Evolutionary conservation across 805 yeast genomes (phyloP).

Genomic region (Yarrowia alimentaria): DNA sequence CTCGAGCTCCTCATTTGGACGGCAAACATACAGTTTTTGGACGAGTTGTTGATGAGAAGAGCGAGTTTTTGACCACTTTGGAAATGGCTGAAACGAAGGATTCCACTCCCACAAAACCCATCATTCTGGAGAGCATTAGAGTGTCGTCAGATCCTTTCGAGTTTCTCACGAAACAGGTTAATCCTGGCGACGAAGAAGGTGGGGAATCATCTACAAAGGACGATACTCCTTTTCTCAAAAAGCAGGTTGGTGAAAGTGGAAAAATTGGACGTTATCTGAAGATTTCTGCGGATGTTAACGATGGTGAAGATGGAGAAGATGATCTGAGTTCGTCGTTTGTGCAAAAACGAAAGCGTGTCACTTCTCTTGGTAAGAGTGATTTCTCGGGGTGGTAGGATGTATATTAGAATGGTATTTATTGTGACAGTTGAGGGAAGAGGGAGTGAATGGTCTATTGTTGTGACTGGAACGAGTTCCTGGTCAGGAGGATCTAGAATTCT

Average conservation of each 20-base stretch:
- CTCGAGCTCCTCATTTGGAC: slow-evolving; percentile 67
- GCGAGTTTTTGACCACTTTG: slow-evolving; percentile 49
- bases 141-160: slow-evolving; percentile 33
- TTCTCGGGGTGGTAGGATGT: slow-evolving; percentile 34
- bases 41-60: slow-evolving; percentile 48
- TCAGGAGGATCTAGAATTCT: too few relatives aligned
- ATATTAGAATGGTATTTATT: too few relatives aligned
- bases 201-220: slow-evolving; percentile 20
- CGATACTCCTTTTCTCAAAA: slow-evolving; percentile 34
- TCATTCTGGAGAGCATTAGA: slow-evolving; percentile 41
- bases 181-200: too few relatives aligned
- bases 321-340: slow-evolving; percentile 5
- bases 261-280: slow-evolving; percentile 34
- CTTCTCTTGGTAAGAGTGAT: slow-evolving; percentile 31
- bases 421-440: too few relatives aligned
- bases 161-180: too few relatives aligned
- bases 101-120: slow-evolving; percentile 48
- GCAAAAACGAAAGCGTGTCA: slow-evolving; percentile 30
- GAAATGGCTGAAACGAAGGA: slow-evolving; percentile 30
- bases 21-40: slow-evolving; percentile 82
- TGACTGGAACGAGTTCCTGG: too few relatives aligned
- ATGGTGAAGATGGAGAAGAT: neutral
- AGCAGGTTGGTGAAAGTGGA: slow-evolving; percentile 13
- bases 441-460: too few relatives aligned
- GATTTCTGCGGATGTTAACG: neutral